Conservation (phyloP, 352 stramenopile species). For the Phytophthora pistaciae region DNA sequence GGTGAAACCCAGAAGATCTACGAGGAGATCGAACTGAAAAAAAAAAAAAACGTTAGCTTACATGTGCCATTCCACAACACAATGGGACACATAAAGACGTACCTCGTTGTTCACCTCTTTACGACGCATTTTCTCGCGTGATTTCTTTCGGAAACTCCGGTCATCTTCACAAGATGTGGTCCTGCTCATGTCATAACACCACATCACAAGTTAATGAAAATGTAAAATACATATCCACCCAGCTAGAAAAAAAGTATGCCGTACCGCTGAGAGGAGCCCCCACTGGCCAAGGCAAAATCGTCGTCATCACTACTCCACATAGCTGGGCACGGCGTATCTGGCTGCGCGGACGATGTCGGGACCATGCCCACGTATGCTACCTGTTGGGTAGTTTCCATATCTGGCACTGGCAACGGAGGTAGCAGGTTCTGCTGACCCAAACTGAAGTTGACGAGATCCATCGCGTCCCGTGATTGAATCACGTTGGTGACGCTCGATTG, state of each 20-base stretch:
- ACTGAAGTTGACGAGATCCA: conserved; percentile 48
- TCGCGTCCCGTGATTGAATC: conserved; percentile 29
- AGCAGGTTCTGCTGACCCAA: conserved; percentile 28
- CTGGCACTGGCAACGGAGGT: neutral
- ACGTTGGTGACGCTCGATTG: conserved; percentile 6
- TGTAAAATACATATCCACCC: neutral
- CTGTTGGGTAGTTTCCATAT: neutral
- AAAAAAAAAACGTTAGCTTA: neutral
- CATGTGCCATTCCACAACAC: too few species aligned
- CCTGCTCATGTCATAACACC: conserved; percentile 42
- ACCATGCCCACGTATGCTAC: neutral
- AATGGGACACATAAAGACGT: neutral
- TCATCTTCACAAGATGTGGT: conserved; percentile 41
- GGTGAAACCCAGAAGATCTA: conserved; percentile 57
- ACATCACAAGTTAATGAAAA: neutral
- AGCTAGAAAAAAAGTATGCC: neutral
- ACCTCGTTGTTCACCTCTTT: conserved; percentile 80
- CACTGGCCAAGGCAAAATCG: neutral
- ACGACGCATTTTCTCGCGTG: conserved; percentile 72
- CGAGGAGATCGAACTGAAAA: conserved; percentile 72
- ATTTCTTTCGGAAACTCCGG: conserved; percentile 69
- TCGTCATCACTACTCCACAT: conserved; percentile 41
- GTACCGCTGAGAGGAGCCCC: conserved; percentile 44
- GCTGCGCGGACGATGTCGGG: neutral
- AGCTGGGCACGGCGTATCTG: conserved; percentile 21